Evolutionary conservation across 768 basidiomycete genomes (phyloP).

Genomic region (Dioszegia hungarica): DNA sequence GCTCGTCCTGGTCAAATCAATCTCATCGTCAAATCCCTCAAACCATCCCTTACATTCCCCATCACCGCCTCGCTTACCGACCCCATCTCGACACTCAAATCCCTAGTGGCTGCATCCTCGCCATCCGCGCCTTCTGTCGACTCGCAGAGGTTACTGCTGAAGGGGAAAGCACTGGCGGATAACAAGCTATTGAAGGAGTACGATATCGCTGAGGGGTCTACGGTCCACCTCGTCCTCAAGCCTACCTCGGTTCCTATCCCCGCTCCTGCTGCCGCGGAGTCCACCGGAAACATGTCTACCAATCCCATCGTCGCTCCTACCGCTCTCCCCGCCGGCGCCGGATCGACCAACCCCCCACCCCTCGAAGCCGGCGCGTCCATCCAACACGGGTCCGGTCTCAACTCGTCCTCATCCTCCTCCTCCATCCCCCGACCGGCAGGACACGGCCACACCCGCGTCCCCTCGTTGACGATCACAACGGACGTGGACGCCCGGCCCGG

Average conservation of each 20-base stretch:
- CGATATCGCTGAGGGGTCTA: slow-evolving; percentile 70
- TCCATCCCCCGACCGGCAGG: slow-evolving; percentile 8
- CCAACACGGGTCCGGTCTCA: not conserved
- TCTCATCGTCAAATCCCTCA: slow-evolving; percentile 84
- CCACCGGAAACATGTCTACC: not conserved
- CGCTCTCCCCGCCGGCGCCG: slow-evolving; percentile 30
- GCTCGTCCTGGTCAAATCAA: slow-evolving; percentile 52
- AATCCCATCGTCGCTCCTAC: slow-evolving; percentile 36
- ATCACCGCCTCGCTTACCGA: slow-evolving; percentile 69
- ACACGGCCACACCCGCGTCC: slow-evolving; percentile 13
- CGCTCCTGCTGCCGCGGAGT: slow-evolving; percentile 38
- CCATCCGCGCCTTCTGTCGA: slow-evolving; percentile 68
- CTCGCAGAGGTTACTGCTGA: slow-evolving; percentile 78
- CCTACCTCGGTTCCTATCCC: slow-evolving; percentile 49
- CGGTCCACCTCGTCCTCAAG: slow-evolving; percentile 81
- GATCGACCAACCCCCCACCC: slow-evolving; percentile 18
- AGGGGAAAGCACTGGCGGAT: slow-evolving; percentile 90
- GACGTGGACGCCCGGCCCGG: slow-evolving; percentile 22
- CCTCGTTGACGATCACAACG: slow-evolving; percentile 39
- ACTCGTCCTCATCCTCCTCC: not conserved
- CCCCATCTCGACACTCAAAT: slow-evolving; percentile 73
- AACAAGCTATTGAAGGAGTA: slow-evolving; percentile 87
- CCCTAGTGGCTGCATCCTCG: slow-evolving; percentile 60
- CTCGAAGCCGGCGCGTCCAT: slow-evolving; percentile 19
- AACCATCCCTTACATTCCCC: slow-evolving; percentile 72